Conservation (phyloP, 192 early-diverging fungal species). For the Coemansia sp. region DNA sequence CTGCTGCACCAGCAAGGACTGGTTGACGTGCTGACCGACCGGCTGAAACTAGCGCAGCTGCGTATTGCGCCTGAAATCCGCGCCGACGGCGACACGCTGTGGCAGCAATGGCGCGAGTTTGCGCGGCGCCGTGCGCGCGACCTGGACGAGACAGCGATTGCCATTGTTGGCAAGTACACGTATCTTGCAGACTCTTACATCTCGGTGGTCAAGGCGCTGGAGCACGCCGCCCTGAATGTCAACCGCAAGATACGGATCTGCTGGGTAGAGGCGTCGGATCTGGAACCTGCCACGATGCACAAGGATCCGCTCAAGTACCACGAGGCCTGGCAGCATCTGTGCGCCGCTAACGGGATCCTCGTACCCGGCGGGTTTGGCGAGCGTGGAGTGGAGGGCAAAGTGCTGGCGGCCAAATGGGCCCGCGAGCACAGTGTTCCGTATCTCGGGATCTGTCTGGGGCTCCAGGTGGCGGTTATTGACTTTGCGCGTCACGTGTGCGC, state of each 20-base stretch:
- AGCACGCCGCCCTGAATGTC: constrained; percentile 88
- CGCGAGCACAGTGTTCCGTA: constrained; percentile 97
- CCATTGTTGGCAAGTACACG: constrained; percentile 96
- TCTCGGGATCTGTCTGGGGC: constrained; percentile 96
- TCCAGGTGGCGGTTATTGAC: constrained; percentile 97
- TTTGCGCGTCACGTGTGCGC: constrained; percentile 93
- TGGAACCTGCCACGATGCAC: constrained; percentile 73
- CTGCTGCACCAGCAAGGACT: constrained; percentile 86
- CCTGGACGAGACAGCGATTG: constrained; percentile 83
- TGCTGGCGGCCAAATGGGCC: constrained; percentile 93
- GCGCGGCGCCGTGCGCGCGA: constrained; percentile 71
- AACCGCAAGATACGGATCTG: constrained; percentile 78
- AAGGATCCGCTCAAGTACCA: constrained; percentile 90
- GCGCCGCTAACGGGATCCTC: constrained; percentile 87
- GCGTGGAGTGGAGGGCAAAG: constrained; percentile 96
- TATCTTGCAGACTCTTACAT: constrained; percentile 95
- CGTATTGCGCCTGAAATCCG: constrained; percentile 57
- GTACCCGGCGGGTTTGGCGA: constrained; percentile 98
- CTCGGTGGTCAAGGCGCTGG: constrained; percentile 93
- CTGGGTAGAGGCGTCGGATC: constrained; percentile 95
- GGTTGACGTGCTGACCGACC: constrained; percentile 76
- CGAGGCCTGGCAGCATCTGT: constrained; percentile 91
- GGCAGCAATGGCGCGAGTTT: constrained; percentile 86
- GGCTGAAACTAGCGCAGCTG: constrained; percentile 71
- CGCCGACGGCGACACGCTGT: constrained; percentile 64